Base-by-base conservation (phyloP, 2,329 filamentous ascomycete species). In the Emergomyces orientalis region DNA sequence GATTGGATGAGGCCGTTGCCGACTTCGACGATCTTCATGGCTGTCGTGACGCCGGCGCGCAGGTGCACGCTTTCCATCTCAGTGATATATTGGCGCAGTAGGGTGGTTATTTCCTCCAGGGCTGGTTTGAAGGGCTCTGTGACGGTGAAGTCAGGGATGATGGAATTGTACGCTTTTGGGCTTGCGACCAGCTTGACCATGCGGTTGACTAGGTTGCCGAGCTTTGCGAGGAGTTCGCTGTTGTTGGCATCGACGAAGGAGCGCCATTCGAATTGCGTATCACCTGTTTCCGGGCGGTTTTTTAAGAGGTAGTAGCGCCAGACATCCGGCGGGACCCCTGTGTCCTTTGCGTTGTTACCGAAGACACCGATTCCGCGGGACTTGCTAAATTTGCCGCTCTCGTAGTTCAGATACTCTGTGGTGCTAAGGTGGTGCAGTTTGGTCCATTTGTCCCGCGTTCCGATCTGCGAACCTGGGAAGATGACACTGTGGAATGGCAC, bases 271-370 rank as follows among this genome's bases (percentile, higher is more conserved):
- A 93, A 93, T 71, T 93, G 88, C 0, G 88, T 86, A 71, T 95
- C 90, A 61, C 86, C 83, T 13, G 85, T 87, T 74, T 95, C 90
- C 0, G 90, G 90, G 63, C 90, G 83, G 72, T 88, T 86, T 19
- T 89, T 86, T 19, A 94, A 81, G 19, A 94, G 83, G 77, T 92
- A 94, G 75, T 91, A 94, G 67, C 90, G 81, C 88, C 89, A 94
- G 22, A 94, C 88, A 63, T 90, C 88, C 0, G 89, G 79, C 11
- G 87, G 83, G 43, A 95, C 82, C 25, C 89, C 90, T 14, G 89
- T 93, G 49, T 91, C 86, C 74, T 88, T 86, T 51, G 88, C 90
- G 69, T 88, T 88, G 76, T 88, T 90, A 59, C 90, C 90, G 70
- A 95, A 95, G 0, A 95, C 90, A 66, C 90, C 90, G 51, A 94